These are phyloP conservation scores for Fusarium chuoi DNA, from an alignment of 2,329 filamentous ascomycete species.

Conservation along the genomic window DNA sequence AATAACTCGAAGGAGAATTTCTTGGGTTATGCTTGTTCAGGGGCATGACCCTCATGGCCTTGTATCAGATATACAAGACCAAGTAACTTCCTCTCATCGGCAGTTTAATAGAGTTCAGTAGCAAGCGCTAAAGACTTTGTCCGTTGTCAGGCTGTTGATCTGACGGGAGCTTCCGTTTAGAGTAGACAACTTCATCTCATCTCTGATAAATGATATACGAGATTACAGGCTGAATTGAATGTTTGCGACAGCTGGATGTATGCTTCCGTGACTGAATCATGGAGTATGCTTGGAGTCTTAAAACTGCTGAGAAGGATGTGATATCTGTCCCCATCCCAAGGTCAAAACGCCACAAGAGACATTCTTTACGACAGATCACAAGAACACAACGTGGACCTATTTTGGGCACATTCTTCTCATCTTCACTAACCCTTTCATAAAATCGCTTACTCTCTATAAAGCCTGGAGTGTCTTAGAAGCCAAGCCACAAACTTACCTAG, in stretches of 20 bases:
- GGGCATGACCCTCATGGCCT: constrained; percentile 3
- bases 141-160: constrained; percentile 21
- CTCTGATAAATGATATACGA: background rate
- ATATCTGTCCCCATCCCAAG: background rate
- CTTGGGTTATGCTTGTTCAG: constrained; percentile 11
- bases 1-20: background rate
- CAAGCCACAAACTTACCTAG: constrained; percentile 7
- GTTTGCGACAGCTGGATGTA: background rate
- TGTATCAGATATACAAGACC: constrained; percentile 13
- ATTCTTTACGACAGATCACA: background rate
- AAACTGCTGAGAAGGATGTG: background rate
- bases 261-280: background rate
- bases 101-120: constrained; percentile 31
- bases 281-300: background rate
- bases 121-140: constrained; percentile 10
- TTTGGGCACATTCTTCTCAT: background rate
- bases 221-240: background rate
- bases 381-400: background rate
- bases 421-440: background rate
- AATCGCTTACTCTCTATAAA: background rate
- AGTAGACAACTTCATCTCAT: background rate
- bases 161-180: constrained; percentile 31
- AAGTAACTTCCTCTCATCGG: constrained; percentile 9
- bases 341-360: background rate
- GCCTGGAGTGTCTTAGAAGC: background rate